Percentiles rank a stretch among this genome's conserved stretches.
Conservation (phyloP, 768 basidiomycete species). For the Rhizopogon vinicolor region DNA sequence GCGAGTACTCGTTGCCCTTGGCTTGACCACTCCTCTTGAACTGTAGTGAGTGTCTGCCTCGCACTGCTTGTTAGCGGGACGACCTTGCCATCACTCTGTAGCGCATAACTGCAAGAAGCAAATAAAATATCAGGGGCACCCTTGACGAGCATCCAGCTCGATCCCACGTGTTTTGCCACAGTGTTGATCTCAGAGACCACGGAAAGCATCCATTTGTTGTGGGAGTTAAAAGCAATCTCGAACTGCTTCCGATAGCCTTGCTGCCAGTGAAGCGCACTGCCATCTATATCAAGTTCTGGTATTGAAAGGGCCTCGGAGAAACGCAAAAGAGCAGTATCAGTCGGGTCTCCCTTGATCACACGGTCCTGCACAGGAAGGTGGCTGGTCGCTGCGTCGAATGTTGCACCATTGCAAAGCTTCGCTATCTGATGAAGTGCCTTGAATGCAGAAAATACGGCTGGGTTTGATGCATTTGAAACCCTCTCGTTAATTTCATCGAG, state of each 20-base stretch:
- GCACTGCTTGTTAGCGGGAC: constrained; percentile 15
- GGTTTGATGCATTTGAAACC: constrained; percentile 5
- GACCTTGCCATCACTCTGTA: constrained; percentile 20
- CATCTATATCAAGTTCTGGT: constrained; percentile 4
- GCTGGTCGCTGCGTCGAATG: constrained; percentile 28
- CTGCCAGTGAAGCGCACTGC: constrained; percentile 2
- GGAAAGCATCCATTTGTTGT: constrained; percentile 49
- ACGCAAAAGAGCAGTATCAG: constrained; percentile 42
- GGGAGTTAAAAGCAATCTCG: constrained; percentile 34
- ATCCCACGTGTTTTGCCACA: background rate
- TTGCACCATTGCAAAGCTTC: constrained; percentile 47
- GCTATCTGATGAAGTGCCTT: constrained; percentile 28
- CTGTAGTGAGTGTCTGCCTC: constrained; percentile 5
- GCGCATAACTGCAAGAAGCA: constrained; percentile 23
- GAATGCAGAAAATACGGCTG: constrained; percentile 11
- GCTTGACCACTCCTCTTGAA: constrained; percentile 33
- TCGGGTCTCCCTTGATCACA: constrained; percentile 34
- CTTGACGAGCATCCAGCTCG: constrained; percentile 37
- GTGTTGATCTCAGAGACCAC: constrained; percentile 19
- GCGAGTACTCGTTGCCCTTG: constrained; percentile 45
- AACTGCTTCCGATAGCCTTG: constrained; percentile 2
- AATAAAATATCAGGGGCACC: constrained; percentile 49
- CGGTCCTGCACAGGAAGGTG: constrained; percentile 11
- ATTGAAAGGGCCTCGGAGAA: constrained; percentile 26
- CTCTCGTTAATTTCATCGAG: constrained; percentile 10